phyloP scores from a whole-genome alignment of 345 rosid genomes.

The Salix purpurea region DNA sequence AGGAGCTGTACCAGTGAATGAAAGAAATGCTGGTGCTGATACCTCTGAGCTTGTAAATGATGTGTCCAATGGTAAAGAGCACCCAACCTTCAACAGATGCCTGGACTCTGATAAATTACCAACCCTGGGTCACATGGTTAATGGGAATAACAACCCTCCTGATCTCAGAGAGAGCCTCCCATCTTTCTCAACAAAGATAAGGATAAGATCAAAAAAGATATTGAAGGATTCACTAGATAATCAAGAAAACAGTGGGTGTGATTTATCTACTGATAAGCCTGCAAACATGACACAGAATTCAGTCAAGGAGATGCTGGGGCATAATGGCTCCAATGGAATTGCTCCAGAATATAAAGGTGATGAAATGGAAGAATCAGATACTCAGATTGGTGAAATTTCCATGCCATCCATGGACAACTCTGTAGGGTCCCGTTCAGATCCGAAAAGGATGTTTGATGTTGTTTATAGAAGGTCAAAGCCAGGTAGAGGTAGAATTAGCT shows the following conservation, averaged over 20 bases:
- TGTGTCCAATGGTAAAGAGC: slow-evolving; percentile 33
- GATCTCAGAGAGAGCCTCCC: slow-evolving; percentile 40
- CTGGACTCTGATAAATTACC: slow-evolving; percentile 31
- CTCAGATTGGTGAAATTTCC: slow-evolving; percentile 32
- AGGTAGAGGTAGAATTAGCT: slow-evolving; percentile 39
- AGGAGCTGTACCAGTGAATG: slow-evolving; percentile 13
- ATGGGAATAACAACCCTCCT: slow-evolving; percentile 23
- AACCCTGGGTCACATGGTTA: slow-evolving; percentile 22
- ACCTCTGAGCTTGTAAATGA: slow-evolving; percentile 24
- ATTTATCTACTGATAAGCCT: slow-evolving; percentile 27
- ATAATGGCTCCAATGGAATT: slow-evolving; percentile 21
- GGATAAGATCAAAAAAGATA: slow-evolving; percentile 38
- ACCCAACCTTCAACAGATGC: slow-evolving; percentile 7
- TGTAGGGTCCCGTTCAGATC: slow-evolving; percentile 27
- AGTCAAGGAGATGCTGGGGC: slow-evolving; percentile 26
- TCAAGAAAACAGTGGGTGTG: slow-evolving; percentile 31
- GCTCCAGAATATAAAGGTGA: slow-evolving; percentile 26
- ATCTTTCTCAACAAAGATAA: slow-evolving; percentile 42
- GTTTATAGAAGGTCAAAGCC: slow-evolving; percentile 78
- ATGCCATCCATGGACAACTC: slow-evolving; percentile 29
- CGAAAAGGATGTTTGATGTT: slow-evolving; percentile 62
- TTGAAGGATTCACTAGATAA: slow-evolving; percentile 30
- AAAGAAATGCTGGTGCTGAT: slow-evolving; percentile 19
- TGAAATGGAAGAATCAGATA: slow-evolving; percentile 31
- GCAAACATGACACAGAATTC: slow-evolving; percentile 29